phyloP scores from a whole-genome alignment of 305 asterid genomes.

The Fraxinus baroniana region DNA sequence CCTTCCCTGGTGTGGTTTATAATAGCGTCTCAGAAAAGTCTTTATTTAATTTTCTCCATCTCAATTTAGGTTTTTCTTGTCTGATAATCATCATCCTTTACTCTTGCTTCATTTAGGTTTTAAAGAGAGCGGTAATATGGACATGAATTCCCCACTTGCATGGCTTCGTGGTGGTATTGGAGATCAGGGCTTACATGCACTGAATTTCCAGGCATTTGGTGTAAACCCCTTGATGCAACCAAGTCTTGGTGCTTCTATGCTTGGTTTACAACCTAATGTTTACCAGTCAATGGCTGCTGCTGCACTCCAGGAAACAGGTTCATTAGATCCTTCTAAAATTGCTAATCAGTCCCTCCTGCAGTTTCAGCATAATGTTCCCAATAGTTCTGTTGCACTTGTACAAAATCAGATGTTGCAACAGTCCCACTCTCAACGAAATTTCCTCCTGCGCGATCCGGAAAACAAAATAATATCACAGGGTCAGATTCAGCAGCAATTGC shows the following conservation, averaged over 20 bases:
- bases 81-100: not conserved
- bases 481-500: slow-evolving; percentile 66
- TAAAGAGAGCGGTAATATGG: slow-evolving; percentile 52
- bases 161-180: slow-evolving; percentile 79
- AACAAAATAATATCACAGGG: slow-evolving; percentile 61
- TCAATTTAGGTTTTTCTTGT: not conserved
- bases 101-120: slow-evolving; percentile 46
- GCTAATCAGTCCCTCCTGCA: slow-evolving; percentile 60
- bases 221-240: slow-evolving; percentile 81
- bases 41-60: not conserved
- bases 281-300: slow-evolving; percentile 76
- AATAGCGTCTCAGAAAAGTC: slow-evolving; percentile 1
- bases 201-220: slow-evolving; percentile 66
- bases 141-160: slow-evolving; percentile 56
- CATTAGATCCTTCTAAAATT: slow-evolving; percentile 60
- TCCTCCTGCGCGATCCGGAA: slow-evolving; percentile 58
- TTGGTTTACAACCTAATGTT: slow-evolving; percentile 71
- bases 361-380: slow-evolving; percentile 59
- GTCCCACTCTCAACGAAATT: slow-evolving; percentile 53
- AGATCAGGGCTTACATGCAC: slow-evolving; percentile 58
- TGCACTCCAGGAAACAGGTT: slow-evolving; percentile 51
- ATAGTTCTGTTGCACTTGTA: slow-evolving; percentile 46
- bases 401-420: slow-evolving; percentile 71
- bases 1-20: slow-evolving; percentile 60
- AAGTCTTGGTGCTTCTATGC: slow-evolving; percentile 63